Evolutionary conservation across 2,329 filamentous ascomycete genomes (phyloP), one percentile per base, ranked within the genome.

Genomic region (Harringtonia aguacate): DNA sequence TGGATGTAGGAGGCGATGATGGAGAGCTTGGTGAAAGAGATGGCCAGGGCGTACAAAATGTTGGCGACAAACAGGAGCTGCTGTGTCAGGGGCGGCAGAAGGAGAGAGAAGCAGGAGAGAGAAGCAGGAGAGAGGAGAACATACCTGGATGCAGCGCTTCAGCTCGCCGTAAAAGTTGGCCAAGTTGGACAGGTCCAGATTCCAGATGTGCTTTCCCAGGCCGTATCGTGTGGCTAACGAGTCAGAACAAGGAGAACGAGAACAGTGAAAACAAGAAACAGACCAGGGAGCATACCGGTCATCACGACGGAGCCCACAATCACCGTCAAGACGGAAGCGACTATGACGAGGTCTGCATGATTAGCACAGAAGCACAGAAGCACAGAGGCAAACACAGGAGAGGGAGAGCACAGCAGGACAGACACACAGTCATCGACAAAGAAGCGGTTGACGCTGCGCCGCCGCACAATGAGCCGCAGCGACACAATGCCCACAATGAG

Each of bases 1-100:
- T 57, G 54, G 17, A 57, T 39, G 44, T 55, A 58, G n/a, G 54
- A 55, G 35, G 48, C 49, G 29, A 58, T 39, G 39, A 59, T 55
- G n/a, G 55, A 57, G n/a, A 58, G 42, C 36, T 59, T 58, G 36
- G 55, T 56, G 8, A 56, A 51, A 30, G 52, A 49, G 8, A 53
- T 54, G 36, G 52, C 52, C 7, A 50, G 48, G 8, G 53, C 50
- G 37, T 56, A 55, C 22, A 56, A 56, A 10, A 58, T 41, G 44
- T 58, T 58, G 39, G 50, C 53, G 12, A 56, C 48, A 20, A 53
- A 53, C 24, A 52, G 53, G 28, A 54, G 43, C 50, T 56, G 39
- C 15, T 30, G 4, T 3, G 36, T 37, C 36, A 37, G 36, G n/a
- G n/a, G n/a, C 20, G 8, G 21, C 15, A 9, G 9, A 4, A 9